phyloP scores from a whole-genome alignment of 106 monocot species.

The Gastrodia elata region DNA sequence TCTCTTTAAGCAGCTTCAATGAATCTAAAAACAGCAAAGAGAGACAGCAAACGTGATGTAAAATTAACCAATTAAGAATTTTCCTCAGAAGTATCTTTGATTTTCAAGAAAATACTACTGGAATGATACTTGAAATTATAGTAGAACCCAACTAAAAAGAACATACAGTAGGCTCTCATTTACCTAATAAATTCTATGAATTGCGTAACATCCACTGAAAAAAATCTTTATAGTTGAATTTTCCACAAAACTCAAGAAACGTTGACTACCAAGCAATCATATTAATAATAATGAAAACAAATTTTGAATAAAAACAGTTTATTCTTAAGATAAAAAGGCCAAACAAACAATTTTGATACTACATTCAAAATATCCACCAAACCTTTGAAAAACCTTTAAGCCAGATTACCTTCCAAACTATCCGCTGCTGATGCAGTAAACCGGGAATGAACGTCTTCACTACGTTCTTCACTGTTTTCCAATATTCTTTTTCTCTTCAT shows the following conservation, averaged over 20 bases:
- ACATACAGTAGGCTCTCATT: neutral
- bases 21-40: constrained; percentile 29
- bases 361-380: neutral
- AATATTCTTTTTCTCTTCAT: constrained; percentile 40
- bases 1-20: constrained; percentile 42
- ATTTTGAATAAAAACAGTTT: neutral
- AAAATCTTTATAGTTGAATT: neutral
- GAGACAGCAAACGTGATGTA: neutral
- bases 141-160: too few species aligned
- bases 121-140: neutral
- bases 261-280: neutral
- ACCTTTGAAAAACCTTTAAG: neutral
- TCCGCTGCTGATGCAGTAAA: constrained; percentile 33
- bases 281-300: neutral
- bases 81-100: neutral
- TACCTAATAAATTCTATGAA: neutral
- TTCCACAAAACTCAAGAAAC: neutral
- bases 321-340: neutral
- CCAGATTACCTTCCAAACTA: constrained; percentile 31
- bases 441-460: constrained; percentile 53
- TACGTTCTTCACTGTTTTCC: constrained; percentile 43
- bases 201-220: neutral
- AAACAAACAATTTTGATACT: neutral
- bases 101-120: neutral
- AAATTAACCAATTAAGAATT: neutral